Evolutionary conservation across 164 flowering plant genomes (phyloP).

Genomic region (Berberis vulgaris): DNA sequence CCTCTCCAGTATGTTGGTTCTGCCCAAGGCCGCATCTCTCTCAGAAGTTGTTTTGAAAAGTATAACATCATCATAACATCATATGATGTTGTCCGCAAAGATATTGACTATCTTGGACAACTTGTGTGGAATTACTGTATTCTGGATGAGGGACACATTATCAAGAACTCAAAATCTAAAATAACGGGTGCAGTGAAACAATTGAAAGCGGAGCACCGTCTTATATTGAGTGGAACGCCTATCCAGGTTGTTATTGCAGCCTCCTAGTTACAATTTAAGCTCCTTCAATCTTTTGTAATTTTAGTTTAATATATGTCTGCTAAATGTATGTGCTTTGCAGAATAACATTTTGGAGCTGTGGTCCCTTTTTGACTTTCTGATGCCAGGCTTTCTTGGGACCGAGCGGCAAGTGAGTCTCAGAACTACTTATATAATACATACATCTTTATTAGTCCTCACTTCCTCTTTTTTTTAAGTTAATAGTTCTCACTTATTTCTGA

Average conservation of each 20-base stretch:
- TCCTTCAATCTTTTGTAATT: background rate
- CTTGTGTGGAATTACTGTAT: conserved; percentile 86
- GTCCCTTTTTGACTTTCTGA: conserved; percentile 98
- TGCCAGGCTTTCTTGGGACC: conserved; percentile 99
- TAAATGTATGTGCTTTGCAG: conserved; percentile 33
- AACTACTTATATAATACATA: background rate
- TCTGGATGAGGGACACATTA: conserved; percentile 95
- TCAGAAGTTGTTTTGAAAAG: conserved; percentile 51
- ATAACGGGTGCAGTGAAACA: conserved; percentile 85
- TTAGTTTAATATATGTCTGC: background rate
- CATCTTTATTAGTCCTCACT: background rate
- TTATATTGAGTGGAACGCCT: conserved; percentile 95
- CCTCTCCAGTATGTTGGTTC: conserved; percentile 95
- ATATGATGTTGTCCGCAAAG: conserved; percentile 95
- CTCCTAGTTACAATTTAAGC: conserved; percentile 1
- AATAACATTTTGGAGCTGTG: conserved; percentile 92
- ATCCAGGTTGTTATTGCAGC: conserved; percentile 56
- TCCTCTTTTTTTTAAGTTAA: too few relatives aligned
- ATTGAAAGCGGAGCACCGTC: conserved; percentile 83
- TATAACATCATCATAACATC: conserved; percentile 85
- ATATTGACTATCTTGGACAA: conserved; percentile 67
- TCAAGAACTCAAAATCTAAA: conserved; percentile 89
- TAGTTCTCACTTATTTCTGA: too few relatives aligned
- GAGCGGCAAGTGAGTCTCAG: conserved; percentile 69
- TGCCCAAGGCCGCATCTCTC: conserved; percentile 65